These are phyloP conservation scores for Polygonum aviculare DNA, from an alignment of 148 eudicot genomes.

Conservation along the genomic window DNA sequence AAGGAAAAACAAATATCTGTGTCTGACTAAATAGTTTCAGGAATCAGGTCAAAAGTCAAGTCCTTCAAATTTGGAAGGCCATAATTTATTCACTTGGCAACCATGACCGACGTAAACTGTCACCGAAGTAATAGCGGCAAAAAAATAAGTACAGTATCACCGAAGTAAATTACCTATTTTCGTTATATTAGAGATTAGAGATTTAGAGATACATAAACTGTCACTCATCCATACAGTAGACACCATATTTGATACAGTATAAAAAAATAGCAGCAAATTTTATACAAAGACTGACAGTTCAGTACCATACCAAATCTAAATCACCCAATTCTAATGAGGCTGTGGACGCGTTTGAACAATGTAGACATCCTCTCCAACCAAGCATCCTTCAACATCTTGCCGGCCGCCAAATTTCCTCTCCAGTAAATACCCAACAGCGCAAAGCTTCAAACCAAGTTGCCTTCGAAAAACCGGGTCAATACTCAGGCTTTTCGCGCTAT, in stretches of 20 bases:
- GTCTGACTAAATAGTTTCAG: not conserved
- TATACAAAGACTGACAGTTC: not conserved
- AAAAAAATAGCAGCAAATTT: not conserved
- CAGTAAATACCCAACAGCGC: conserved; percentile 71
- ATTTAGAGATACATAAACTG: not conserved
- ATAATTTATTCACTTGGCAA: too few species aligned
- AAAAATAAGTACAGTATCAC: too few species aligned
- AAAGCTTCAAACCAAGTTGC: conserved; percentile 68
- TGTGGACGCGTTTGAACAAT: conserved; percentile 91
- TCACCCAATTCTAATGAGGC: conserved; percentile 21
- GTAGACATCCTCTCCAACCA: conserved; percentile 71
- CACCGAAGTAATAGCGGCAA: not conserved
- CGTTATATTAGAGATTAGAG: not conserved
- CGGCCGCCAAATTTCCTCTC: conserved; percentile 79
- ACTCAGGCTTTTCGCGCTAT: conserved; percentile 74
- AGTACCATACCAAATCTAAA: not conserved
- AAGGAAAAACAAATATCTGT: not conserved
- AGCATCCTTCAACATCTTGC: conserved; percentile 91
- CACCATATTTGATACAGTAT: not conserved
- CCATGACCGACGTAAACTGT: too few species aligned
- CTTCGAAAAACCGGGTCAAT: conserved; percentile 52
- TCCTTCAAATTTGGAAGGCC: too few species aligned
- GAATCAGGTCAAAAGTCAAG: not conserved
- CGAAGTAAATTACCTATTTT: not conserved
- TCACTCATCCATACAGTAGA: not conserved